Evolutionary conservation across 2,329 filamentous ascomycete genomes (phyloP).

Genomic region (Colletotrichum melonis): DNA sequence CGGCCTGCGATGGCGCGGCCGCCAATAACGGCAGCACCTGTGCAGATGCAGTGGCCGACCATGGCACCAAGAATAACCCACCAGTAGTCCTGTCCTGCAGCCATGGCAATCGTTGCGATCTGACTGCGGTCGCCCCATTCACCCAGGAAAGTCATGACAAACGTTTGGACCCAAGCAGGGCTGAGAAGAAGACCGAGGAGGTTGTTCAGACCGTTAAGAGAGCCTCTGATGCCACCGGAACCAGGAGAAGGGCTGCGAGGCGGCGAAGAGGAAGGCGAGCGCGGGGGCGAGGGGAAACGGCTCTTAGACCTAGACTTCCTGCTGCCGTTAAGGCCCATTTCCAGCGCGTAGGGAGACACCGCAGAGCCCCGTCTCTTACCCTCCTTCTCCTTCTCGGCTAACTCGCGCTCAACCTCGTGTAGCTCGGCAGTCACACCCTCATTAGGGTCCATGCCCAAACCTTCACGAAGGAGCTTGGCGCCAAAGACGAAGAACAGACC

Average conservation of each 20-base stretch:
- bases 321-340: conserved; percentile 76
- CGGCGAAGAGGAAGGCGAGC: conserved; percentile 83
- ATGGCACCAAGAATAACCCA: conserved; percentile 95
- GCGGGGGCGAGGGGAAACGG: conserved; percentile 82
- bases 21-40: conserved; percentile 89
- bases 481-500: conserved; percentile 92
- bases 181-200: conserved; percentile 88
- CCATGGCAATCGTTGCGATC: conserved; percentile 99
- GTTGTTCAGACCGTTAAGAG: conserved; percentile 79
- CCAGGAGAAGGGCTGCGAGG: conserved; percentile 68
- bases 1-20: conserved; percentile 91
- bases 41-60: conserved; percentile 88
- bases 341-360: conserved; percentile 80
- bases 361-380: conserved; percentile 73
- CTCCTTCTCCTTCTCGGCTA: conserved; percentile 92
- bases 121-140: conserved; percentile 99
- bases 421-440: conserved; percentile 97
- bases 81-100: conserved; percentile 98
- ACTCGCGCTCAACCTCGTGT: conserved; percentile 94
- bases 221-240: conserved; percentile 43
- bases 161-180: conserved; percentile 98
- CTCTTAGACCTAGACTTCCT: conserved; percentile 79
- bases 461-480: conserved; percentile 84
- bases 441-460: conserved; percentile 86
- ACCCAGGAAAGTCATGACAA: conserved; percentile 98